Base-by-base conservation (phyloP, 345 rosid genomes). In the Gossypium mustelinum region DNA sequence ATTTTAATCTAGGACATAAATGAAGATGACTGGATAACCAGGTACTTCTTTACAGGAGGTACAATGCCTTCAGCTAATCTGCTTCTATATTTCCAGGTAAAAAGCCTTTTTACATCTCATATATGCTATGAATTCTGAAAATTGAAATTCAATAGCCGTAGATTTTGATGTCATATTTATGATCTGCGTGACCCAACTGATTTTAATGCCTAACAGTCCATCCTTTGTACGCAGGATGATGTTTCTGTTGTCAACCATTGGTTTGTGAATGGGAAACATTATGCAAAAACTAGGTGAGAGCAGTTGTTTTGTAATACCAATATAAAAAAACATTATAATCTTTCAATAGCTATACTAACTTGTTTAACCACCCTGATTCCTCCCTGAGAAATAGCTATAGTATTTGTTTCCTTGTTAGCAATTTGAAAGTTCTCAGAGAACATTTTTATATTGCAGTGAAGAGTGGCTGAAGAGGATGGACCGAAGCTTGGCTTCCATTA, bases 391-490 rank as follows among this genome's bases (percentile, higher is more conserved):
- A 14, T 24, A 20, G 18, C 8, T 10, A 22, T 34, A 51, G 50
- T 9, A 67, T 50, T 39, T 39, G 12, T 34, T 57, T 58, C 52
- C 10, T 34, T 29, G 24, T 60, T 27, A 44, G 9, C 66, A 20
- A 22, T 29, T 41, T 9, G 57, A 43, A 39, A 4, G 2, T 43
- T 76, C 14, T 34, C 20, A 47, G 64, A 61, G 61, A 25, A 24
- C 45, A 44, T 44, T 9, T 17, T 56, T 57, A 12, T 45, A 16
- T 41, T 84, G 68, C 85, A 91, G 97, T 74, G 95, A 88, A 84
- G 97, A 89, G 76, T 91, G 92, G 94, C 95, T 89, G 25, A 92
- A 86, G 76, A 89, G 93, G 81, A 94, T 89, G 97, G 98, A 94
- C 78, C 62, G 64, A 77, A 87, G 84, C 82, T 12, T 48, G 77